Conservation (phyloP, 2,329 filamentous ascomycete genomes). For the Bipolaris bicolor region DNA sequence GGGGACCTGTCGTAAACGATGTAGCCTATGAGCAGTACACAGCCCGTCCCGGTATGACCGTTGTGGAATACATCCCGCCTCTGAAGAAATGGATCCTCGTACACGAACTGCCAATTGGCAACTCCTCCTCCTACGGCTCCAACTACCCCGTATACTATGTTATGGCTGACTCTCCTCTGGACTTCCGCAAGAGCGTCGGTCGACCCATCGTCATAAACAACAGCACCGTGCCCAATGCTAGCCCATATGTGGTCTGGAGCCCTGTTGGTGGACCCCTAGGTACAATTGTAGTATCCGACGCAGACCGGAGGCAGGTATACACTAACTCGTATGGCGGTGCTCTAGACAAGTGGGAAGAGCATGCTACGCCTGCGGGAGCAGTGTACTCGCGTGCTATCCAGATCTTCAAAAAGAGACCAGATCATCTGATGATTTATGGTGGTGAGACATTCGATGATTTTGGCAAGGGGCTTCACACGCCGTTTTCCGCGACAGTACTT, state of each 20-base stretch:
- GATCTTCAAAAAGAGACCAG: slow-evolving; percentile 21
- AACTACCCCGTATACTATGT: slow-evolving; percentile 33
- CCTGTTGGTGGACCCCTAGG: slow-evolving; percentile 30
- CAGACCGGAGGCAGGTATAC: slow-evolving; percentile 23
- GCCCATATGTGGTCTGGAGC: slow-evolving; percentile 31
- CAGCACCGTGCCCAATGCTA: slow-evolving; percentile 20
- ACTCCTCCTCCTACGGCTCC: slow-evolving; percentile 16
- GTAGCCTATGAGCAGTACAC: slow-evolving; percentile 27
- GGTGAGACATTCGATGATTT: slow-evolving; percentile 27
- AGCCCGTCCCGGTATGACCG: slow-evolving; percentile 33
- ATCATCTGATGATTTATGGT: slow-evolving; percentile 27
- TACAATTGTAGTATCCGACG: slow-evolving; percentile 29
- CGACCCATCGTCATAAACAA: slow-evolving; percentile 26
- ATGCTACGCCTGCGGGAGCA: slow-evolving; percentile 25
- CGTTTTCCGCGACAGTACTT: slow-evolving; percentile 25
- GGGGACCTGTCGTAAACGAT: slow-evolving; percentile 30
- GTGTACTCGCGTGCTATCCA: slow-evolving; percentile 29
- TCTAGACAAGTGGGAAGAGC: slow-evolving; percentile 27
- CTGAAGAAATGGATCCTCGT: slow-evolving; percentile 32
- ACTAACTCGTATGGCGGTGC: slow-evolving; percentile 25
- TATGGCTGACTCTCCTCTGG: slow-evolving; percentile 25
- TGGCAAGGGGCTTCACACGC: slow-evolving; percentile 13
- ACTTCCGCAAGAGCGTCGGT: slow-evolving; percentile 21
- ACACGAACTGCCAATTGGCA: slow-evolving; percentile 27
- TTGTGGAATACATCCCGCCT: slow-evolving; percentile 26